phyloP scores from a whole-genome alignment of 805 yeast genomes.

The Wickerhamomyces mucosus region DNA sequence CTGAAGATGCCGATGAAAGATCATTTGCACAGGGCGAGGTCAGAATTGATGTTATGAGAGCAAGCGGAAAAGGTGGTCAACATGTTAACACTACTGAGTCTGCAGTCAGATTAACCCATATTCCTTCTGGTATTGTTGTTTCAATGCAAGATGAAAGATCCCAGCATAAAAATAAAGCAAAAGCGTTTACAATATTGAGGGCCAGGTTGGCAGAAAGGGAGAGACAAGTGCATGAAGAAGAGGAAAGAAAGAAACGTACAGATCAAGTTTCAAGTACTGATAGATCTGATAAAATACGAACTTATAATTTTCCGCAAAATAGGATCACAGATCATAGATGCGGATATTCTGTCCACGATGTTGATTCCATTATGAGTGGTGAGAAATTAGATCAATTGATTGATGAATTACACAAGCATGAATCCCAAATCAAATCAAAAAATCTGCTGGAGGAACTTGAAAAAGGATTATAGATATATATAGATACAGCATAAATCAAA shows the following conservation, averaged over 20 bases:
- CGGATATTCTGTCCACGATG: slow-evolving; percentile 67
- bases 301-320: slow-evolving; percentile 89
- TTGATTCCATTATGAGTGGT: slow-evolving; percentile 59
- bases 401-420: slow-evolving; percentile 38
- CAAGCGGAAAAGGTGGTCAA: slow-evolving; percentile 97
- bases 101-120: slow-evolving; percentile 87
- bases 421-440: slow-evolving; percentile 35
- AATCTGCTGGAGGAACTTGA: slow-evolving; percentile 11
- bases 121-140: slow-evolving; percentile 85
- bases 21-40: slow-evolving; percentile 81
- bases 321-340: slow-evolving; percentile 93
- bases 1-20: slow-evolving; percentile 47
- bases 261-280: slow-evolving; percentile 86
- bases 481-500: no score
- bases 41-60: slow-evolving; percentile 92
- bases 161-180: slow-evolving; percentile 89
- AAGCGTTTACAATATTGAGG: slow-evolving; percentile 74
- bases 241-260: slow-evolving; percentile 57
- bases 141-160: slow-evolving; percentile 92
- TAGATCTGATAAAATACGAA: slow-evolving; percentile 85
- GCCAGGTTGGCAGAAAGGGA: slow-evolving; percentile 81
- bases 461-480: slow-evolving; percentile 1
- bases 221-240: slow-evolving; percentile 49
- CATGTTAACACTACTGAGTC: slow-evolving; percentile 97
- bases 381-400: slow-evolving; percentile 45